These are phyloP conservation scores for Cocos nucifera DNA, from an alignment of 176 grass and related monocot species.

Conservation along the genomic window DNA sequence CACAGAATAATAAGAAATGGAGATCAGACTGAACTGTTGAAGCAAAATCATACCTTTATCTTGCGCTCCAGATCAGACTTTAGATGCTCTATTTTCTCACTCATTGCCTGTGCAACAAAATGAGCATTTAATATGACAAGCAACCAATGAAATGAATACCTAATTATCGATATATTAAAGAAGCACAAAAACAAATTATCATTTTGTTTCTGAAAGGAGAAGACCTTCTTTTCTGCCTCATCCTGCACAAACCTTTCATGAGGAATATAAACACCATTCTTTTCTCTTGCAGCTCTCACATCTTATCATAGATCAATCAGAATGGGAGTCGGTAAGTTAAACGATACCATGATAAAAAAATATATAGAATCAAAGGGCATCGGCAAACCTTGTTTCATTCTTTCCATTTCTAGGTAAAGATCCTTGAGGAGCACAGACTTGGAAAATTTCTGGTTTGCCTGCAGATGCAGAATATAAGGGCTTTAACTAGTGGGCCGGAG, in stretches of 20 bases:
- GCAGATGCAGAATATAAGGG: background rate
- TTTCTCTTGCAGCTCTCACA: conserved; percentile 78
- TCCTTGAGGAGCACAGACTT: conserved; percentile 72
- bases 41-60: conserved; percentile 39
- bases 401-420: conserved; percentile 77
- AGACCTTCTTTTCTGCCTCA: conserved; percentile 77
- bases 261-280: conserved; percentile 79
- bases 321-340: too few species aligned
- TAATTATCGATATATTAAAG: background rate
- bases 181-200: background rate
- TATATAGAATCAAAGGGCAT: background rate
- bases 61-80: conserved; percentile 42
- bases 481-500: background rate
- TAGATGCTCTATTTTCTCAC: conserved; percentile 46
- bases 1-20: background rate
- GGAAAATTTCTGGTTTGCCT: conserved; percentile 68
- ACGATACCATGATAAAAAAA: too few species aligned
- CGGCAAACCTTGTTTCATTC: conserved; percentile 65
- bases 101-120: conserved; percentile 42
- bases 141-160: too few species aligned
- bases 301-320: conserved; percentile 26
- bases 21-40: background rate
- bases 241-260: conserved; percentile 57
- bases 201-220: conserved; percentile 1
- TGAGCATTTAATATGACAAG: too few species aligned